Evolutionary conservation across 208 protist species (phyloP).

Genomic region (Crithidia acanthocephali): DNA sequence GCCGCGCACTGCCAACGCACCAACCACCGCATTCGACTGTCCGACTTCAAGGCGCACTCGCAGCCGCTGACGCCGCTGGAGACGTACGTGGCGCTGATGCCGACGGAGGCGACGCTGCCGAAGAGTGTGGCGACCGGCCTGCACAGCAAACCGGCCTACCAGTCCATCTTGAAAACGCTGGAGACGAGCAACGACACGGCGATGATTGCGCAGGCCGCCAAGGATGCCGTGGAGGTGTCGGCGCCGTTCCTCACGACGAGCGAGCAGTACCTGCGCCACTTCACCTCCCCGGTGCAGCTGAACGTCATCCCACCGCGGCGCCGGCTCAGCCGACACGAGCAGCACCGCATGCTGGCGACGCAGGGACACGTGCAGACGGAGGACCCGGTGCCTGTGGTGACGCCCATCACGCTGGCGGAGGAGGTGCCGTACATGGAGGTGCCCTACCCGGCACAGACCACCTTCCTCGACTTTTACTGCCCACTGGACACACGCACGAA

Average conservation of each 20-base stretch:
- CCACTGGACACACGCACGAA: conserved; percentile 16
- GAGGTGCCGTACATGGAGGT: conserved; percentile 38
- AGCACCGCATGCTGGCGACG: conserved; percentile 72
- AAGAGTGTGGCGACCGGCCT: conserved; percentile 46
- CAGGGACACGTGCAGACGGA: conserved; percentile 40
- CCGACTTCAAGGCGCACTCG: conserved; percentile 15
- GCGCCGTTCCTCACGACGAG: conserved; percentile 55
- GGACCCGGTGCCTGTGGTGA: conserved; percentile 55
- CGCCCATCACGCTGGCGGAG: conserved; percentile 45
- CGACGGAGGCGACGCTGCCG: conserved; percentile 71
- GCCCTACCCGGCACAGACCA: conserved; percentile 23
- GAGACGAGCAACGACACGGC: conserved; percentile 59
- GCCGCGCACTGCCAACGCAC: conserved; percentile 49
- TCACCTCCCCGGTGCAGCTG: conserved; percentile 80
- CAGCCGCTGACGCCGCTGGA: conserved; percentile 78
- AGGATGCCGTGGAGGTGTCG: conserved; percentile 51
- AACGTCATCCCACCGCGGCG: conserved; percentile 63
- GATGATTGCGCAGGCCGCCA: conserved; percentile 51
- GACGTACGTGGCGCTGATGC: conserved; percentile 85
- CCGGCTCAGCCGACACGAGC: conserved; percentile 73
- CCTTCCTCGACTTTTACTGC: conserved; percentile 37
- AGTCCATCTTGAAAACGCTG: conserved; percentile 46
- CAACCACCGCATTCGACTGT: conserved; percentile 17
- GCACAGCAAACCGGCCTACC: conserved; percentile 44
- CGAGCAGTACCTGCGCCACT: conserved; percentile 73